Conservation (phyloP, 1,284 basidiomycete genomes). For the Cryptococcus sp. region DNA sequence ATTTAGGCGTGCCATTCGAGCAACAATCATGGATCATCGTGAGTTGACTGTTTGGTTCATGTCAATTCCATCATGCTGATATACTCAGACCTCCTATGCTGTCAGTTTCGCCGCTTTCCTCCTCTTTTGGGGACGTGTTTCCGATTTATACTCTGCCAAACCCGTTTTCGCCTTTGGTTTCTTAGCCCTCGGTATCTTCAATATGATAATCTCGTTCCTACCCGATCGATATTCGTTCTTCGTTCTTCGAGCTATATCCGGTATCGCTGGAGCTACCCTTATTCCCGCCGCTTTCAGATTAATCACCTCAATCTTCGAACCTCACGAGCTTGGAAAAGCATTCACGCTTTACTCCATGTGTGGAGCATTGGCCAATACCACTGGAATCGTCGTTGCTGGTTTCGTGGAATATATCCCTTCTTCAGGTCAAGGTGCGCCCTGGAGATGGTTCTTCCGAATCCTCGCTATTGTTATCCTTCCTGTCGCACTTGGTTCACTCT, state of each 20-base stretch:
- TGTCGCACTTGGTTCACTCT: constrained; percentile 12
- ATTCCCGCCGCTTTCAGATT: constrained; percentile 6
- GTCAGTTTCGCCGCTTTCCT: constrained; percentile 31
- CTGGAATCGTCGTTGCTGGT: constrained; percentile 21
- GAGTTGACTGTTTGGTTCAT: constrained; percentile 4
- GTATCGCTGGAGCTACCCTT: constrained; percentile 22
- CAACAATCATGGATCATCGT: constrained; percentile 25
- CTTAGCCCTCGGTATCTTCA: constrained; percentile 21
- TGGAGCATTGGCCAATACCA: constrained; percentile 13
- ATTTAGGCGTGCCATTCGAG: constrained; percentile 11
- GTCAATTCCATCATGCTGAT: constrained; percentile 4
- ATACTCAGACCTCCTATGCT: constrained; percentile 20
- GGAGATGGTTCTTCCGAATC: constrained; percentile 42
- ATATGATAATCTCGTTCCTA: constrained; percentile 29
- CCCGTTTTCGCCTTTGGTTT: constrained; percentile 25
- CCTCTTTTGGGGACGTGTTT: constrained; percentile 31
- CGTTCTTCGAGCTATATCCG: constrained; percentile 29
- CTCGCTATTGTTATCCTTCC: constrained; percentile 28
- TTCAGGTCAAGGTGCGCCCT: constrained; percentile 27
- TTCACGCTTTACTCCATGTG: constrained; percentile 8
- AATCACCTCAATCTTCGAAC: constrained; percentile 6
- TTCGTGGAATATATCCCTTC: constrained; percentile 30
- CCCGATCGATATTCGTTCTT: constrained; percentile 26
- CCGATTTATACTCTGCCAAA: constrained; percentile 29
- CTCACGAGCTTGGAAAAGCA: constrained; percentile 1